phyloP scores from a whole-genome alignment of 2,329 filamentous ascomycete species.

The Venturia asperata region DNA sequence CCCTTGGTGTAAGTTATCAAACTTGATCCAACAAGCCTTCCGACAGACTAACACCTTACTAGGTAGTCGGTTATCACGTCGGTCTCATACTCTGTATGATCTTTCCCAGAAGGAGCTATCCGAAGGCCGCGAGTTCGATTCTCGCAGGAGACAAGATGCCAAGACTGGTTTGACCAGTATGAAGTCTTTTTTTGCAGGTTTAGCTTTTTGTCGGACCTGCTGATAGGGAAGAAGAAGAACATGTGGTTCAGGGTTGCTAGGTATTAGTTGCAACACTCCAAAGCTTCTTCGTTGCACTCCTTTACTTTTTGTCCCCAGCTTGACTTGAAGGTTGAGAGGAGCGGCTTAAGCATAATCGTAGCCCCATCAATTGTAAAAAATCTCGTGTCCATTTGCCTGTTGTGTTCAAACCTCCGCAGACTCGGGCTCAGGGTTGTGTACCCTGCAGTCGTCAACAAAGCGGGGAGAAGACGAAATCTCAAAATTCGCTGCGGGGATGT shows the following conservation, averaged over 20 bases:
- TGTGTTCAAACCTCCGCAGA: neutral
- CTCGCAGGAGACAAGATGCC: conserved; percentile 9
- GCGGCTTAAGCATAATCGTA: too few species aligned
- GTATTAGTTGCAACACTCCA: too few species aligned
- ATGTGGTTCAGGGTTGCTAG: too few species aligned
- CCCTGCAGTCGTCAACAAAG: neutral
- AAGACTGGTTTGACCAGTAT: neutral
- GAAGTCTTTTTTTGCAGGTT: neutral
- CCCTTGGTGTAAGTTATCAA: conserved; percentile 1
- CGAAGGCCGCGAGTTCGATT: conserved; percentile 15
- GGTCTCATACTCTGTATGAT: conserved; percentile 11
- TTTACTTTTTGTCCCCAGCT: too few species aligned
- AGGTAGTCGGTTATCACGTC: conserved; percentile 15
- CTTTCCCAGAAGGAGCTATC: neutral
- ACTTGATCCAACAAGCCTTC: neutral
- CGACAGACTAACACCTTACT: neutral
- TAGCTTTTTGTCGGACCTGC: neutral
- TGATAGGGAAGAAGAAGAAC: too few species aligned
- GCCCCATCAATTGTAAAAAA: too few species aligned
- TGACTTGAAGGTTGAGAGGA: too few species aligned
- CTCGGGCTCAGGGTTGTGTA: neutral
- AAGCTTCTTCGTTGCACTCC: too few species aligned
- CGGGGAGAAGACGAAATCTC: neutral
- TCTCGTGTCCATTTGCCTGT: neutral
- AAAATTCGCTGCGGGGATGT: neutral